Percentiles rank a stretch among this genome's conserved stretches.
Conservation (phyloP, 306 rosid species). For the Hippophae gyantsensis region DNA sequence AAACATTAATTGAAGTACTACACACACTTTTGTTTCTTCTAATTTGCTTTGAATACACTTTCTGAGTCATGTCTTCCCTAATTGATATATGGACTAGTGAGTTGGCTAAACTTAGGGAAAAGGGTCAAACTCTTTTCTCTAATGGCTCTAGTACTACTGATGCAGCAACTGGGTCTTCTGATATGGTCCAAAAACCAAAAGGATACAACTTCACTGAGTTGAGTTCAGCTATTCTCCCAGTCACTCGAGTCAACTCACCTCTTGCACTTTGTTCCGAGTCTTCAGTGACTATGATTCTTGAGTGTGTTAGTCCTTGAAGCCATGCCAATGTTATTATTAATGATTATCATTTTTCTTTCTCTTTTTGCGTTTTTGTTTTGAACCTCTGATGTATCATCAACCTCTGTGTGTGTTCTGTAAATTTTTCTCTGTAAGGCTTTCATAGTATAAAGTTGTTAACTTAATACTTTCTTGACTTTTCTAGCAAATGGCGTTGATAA, state of each 20-base stretch:
- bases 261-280: constrained; percentile 43
- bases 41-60: not conserved
- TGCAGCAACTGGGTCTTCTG: constrained; percentile 15
- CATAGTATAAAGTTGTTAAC: too few species aligned
- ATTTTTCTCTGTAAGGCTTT: too few species aligned
- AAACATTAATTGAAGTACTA: too few species aligned
- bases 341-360: too few species aligned
- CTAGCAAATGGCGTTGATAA: too few species aligned
- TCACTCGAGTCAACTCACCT: constrained; percentile 22
- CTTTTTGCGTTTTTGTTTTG: too few species aligned
- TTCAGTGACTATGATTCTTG: constrained; percentile 50
- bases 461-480: too few species aligned
- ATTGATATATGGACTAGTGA: constrained; percentile 46
- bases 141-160: constrained; percentile 12
- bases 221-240: constrained; percentile 16
- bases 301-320: constrained; percentile 40
- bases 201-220: constrained; percentile 25
- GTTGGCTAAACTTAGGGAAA: constrained; percentile 37
- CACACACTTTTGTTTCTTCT: too few species aligned
- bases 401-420: too few species aligned
- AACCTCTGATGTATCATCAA: too few species aligned
- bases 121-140: constrained; percentile 22
- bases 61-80: constrained; percentile 39
- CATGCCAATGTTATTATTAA: not conserved
- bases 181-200: constrained; percentile 8